Conservation (phyloP, 2,329 filamentous ascomycete genomes). For the Hawksworthiomyces lignivorus region DNA sequence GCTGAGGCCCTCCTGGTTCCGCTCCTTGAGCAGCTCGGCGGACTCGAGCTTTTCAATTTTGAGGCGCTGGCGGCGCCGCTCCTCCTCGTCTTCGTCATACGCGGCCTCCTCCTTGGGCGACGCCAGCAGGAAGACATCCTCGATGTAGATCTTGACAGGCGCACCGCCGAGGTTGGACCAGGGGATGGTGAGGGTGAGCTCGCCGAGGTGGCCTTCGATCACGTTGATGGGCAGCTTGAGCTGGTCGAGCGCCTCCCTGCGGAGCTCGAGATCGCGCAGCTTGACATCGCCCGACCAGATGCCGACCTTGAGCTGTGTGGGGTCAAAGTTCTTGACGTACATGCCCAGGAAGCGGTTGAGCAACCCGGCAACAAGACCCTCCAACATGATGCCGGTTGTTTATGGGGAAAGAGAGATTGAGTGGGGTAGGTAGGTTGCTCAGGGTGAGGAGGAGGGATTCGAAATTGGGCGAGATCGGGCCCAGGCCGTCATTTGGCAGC, state of each 20-base stretch:
- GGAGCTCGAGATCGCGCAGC: slow-evolving; percentile 83
- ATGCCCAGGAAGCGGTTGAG: slow-evolving; percentile 99
- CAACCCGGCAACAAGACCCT: slow-evolving; percentile 91
- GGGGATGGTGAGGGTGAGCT: slow-evolving; percentile 86
- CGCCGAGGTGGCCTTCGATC: slow-evolving; percentile 85
- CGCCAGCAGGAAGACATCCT: slow-evolving; percentile 92
- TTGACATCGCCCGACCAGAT: slow-evolving; percentile 99
- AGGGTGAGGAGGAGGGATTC: background rate
- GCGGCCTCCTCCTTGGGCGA: slow-evolving; percentile 92
- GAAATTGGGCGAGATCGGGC: background rate
- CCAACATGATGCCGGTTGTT: slow-evolving; percentile 67
- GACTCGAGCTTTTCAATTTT: slow-evolving; percentile 99
- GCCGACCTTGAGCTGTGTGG: slow-evolving; percentile 93
- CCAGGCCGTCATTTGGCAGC: slow-evolving; percentile 4
- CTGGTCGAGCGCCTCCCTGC: slow-evolving; percentile 92
- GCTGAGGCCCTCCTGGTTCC: slow-evolving; percentile 85
- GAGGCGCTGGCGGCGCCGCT: slow-evolving; percentile 73
- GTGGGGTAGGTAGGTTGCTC: background rate
- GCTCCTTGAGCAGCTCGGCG: slow-evolving; percentile 87
- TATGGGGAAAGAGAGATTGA: background rate
- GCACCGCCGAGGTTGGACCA: slow-evolving; percentile 96
- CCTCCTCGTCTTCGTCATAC: slow-evolving; percentile 89
- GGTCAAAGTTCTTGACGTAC: slow-evolving; percentile 99
- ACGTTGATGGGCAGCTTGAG: slow-evolving; percentile 95
- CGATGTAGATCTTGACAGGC: slow-evolving; percentile 88